A percentile compares a stretch with the other conserved stretches of the same genome.
Evolutionary conservation across 2,329 filamentous ascomycete genomes (phyloP).

Genomic region (Fusarium udum): DNA sequence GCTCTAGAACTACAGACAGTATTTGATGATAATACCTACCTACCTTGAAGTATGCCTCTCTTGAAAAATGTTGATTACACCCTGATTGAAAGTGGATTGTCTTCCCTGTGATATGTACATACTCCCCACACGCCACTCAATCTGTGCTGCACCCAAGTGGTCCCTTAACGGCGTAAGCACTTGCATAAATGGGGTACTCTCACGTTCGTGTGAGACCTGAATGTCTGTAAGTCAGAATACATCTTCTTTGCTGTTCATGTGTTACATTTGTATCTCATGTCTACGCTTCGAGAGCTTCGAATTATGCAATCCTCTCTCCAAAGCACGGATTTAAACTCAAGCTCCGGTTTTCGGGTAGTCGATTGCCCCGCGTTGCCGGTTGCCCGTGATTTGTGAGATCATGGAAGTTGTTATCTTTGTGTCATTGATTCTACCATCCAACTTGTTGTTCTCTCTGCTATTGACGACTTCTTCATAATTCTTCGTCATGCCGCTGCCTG

Average conservation of each 20-base stretch:
- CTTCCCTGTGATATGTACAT: background rate
- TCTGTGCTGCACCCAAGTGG: background rate
- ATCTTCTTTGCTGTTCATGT: background rate
- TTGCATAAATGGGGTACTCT: slow-evolving; percentile 3
- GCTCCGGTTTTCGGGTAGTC: slow-evolving; percentile 6
- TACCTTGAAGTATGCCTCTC: background rate
- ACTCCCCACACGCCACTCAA: background rate
- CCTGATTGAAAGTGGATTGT: background rate
- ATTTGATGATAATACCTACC: background rate
- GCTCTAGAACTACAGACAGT: background rate
- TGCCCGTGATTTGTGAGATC: slow-evolving; percentile 6
- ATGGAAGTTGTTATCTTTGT: background rate
- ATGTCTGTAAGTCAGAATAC: background rate
- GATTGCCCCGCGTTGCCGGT: slow-evolving; percentile 29
- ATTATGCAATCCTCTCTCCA: background rate
- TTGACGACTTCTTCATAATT: background rate
- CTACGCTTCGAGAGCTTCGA: background rate
- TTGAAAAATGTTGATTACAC: background rate
- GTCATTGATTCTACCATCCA: background rate
- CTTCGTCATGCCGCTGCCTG: slow-evolving; percentile 4
- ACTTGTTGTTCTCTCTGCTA: background rate
- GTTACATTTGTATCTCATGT: background rate
- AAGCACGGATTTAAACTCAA: background rate
- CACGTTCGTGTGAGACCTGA: background rate
- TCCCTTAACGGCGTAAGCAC: slow-evolving; percentile 10